Evolutionary conservation across 768 basidiomycete genomes (phyloP).

Genomic region (Trametes elegans): DNA sequence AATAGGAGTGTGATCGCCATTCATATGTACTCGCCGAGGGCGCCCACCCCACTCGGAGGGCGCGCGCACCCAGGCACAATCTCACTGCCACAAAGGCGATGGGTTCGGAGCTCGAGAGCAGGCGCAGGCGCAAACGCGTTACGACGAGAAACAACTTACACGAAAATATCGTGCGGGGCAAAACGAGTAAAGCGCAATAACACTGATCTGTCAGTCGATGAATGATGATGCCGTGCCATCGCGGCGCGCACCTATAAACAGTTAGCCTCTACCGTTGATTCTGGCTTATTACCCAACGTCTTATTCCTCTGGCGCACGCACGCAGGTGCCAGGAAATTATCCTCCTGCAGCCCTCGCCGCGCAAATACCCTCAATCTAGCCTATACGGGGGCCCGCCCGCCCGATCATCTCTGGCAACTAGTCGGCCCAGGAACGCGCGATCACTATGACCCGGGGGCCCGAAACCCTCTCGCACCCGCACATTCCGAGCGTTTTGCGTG

Average conservation of each 20-base stretch:
- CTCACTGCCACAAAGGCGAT: constrained; percentile 27
- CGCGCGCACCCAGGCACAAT: constrained; percentile 23
- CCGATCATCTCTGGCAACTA: constrained; percentile 17
- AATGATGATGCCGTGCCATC: constrained; percentile 25
- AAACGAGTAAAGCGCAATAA: constrained; percentile 23
- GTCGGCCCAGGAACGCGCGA: constrained; percentile 23
- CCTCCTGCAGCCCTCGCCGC: constrained; percentile 3
- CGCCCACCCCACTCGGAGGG: constrained; percentile 4
- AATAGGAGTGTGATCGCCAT: constrained; percentile 21
- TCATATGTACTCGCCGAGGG: constrained; percentile 22
- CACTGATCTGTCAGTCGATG: constrained; percentile 24
- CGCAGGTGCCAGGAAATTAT: constrained; percentile 4
- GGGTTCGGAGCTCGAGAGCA: constrained; percentile 10
- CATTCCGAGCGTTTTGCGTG: constrained; percentile 15
- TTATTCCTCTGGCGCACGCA: neutral
- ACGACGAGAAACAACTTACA: constrained; percentile 13
- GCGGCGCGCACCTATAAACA: constrained; percentile 17
- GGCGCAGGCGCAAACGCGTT: constrained; percentile 9
- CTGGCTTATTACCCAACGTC: constrained; percentile 5
- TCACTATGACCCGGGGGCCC: constrained; percentile 19
- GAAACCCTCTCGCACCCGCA: constrained; percentile 13
- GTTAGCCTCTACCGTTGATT: constrained; percentile 13
- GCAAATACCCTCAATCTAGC: constrained; percentile 25
- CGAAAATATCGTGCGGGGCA: constrained; percentile 13
- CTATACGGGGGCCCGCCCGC: constrained; percentile 16